Evolutionary conservation across 225 moss, liverwort and hornwort species (phyloP).

Genomic region (Sphagnum tenellum): DNA sequence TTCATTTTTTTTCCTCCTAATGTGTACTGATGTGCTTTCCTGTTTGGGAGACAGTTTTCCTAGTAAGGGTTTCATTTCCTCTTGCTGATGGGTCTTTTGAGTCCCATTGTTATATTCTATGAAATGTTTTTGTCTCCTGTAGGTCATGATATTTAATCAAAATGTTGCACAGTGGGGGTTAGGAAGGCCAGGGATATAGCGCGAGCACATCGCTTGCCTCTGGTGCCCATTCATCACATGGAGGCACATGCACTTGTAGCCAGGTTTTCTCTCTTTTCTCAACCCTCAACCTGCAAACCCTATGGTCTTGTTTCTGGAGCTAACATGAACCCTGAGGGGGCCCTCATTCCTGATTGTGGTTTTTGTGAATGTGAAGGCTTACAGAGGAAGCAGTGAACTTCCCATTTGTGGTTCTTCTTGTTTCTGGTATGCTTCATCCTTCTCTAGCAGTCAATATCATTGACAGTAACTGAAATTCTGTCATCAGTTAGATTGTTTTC

Average conservation of each 20-base stretch:
- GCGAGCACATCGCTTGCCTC: slow-evolving; percentile 64
- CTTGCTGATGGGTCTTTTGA: no score
- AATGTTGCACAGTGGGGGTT: slow-evolving; percentile 66
- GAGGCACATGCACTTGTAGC: slow-evolving; percentile 98
- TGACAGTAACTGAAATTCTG: no score
- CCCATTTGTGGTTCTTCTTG: slow-evolving; percentile 89
- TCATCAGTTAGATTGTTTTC: no score
- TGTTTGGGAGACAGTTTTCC: no score
- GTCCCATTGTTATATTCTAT: background rate
- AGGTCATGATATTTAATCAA: background rate
- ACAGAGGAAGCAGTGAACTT: slow-evolving; percentile 71
- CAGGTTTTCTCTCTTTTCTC: slow-evolving; percentile 28
- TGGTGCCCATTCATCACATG: slow-evolving; percentile 95
- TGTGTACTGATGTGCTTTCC: no score
- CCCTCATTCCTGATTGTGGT: background rate
- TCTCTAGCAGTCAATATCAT: background rate
- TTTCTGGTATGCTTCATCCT: slow-evolving; percentile 58
- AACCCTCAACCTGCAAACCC: no score
- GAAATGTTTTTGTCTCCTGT: background rate
- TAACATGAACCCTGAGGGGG: no score
- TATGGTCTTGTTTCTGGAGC: no score
- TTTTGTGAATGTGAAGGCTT: slow-evolving; percentile 36
- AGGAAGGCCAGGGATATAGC: slow-evolving; percentile 86
- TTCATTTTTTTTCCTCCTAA: no score
- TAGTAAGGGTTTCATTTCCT: no score